Percentiles rank a stretch among this genome's conserved stretches.
phyloP scores from a whole-genome alignment of 1,284 basidiomycete species.

The Trichosporon sp. region DNA sequence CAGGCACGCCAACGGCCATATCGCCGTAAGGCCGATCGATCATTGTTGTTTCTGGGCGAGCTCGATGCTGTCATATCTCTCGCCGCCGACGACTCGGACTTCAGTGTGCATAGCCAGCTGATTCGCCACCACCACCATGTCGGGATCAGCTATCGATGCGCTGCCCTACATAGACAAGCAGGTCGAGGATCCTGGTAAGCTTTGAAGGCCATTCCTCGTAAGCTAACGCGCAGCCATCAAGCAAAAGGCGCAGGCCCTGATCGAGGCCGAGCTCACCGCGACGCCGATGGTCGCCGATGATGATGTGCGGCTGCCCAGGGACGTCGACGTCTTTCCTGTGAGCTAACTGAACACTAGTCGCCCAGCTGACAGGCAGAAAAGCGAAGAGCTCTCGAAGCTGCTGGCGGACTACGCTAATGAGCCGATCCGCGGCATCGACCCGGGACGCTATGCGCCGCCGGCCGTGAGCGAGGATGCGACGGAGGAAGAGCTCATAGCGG shows the following conservation, averaged over 20 bases:
- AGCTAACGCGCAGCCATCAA: slow-evolving; percentile 38
- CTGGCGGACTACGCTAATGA: slow-evolving; percentile 66
- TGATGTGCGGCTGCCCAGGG: slow-evolving; percentile 72
- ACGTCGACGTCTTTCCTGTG: slow-evolving; percentile 59
- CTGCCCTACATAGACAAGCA: slow-evolving; percentile 95
- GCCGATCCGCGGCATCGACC: slow-evolving; percentile 70
- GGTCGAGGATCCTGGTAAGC: slow-evolving; percentile 73
- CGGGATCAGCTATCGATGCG: slow-evolving; percentile 65
- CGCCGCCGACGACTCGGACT: slow-evolving; percentile 8
- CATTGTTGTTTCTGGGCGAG: slow-evolving; percentile 14
- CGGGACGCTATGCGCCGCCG: slow-evolving; percentile 76
- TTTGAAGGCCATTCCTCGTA: slow-evolving; percentile 49
- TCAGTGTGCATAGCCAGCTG: slow-evolving; percentile 11
- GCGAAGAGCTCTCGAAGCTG: slow-evolving; percentile 63
- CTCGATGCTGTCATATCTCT: slow-evolving; percentile 20
- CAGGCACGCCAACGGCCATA: slow-evolving; percentile 16
- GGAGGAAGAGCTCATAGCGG: slow-evolving; percentile 75
- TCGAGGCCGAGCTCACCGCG: slow-evolving; percentile 52
- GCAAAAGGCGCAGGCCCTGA: slow-evolving; percentile 48
- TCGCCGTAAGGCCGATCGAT: slow-evolving; percentile 26
- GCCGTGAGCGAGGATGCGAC: slow-evolving; percentile 63
- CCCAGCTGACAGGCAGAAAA: slow-evolving; percentile 40
- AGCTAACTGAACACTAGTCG: slow-evolving; percentile 28
- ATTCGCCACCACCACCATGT: slow-evolving; percentile 36
- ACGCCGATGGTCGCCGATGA: slow-evolving; percentile 52